phyloP scores from a whole-genome alignment of 108 stramenopile species.

The Skeletonema menzelii region DNA sequence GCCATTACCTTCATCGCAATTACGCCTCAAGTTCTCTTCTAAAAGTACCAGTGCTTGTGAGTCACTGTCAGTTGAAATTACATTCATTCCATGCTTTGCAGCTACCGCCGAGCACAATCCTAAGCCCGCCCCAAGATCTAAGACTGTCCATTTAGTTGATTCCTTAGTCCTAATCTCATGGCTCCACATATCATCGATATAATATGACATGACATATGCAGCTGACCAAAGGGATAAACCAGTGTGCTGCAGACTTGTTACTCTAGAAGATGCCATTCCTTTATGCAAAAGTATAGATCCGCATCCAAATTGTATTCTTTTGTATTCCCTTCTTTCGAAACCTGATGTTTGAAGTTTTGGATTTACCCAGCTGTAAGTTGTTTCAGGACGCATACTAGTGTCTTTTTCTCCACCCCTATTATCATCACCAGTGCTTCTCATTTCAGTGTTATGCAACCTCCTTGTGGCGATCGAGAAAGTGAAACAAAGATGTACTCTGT shows the following conservation, averaged over 20 bases:
- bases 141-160: slow-evolving; percentile 1
- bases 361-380: not conserved
- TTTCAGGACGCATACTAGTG: not conserved
- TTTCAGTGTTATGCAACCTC: not conserved
- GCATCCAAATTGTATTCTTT: slow-evolving; percentile 12
- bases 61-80: slow-evolving; percentile 16
- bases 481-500: not conserved
- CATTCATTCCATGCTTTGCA: slow-evolving; percentile 19
- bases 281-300: slow-evolving; percentile 6
- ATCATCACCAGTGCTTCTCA: not conserved
- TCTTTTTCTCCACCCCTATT: not conserved
- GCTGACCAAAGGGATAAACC: slow-evolving; percentile 23
- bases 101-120: slow-evolving; percentile 14
- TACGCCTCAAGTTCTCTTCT: slow-evolving; percentile 11
- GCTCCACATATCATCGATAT: slow-evolving; percentile 15
- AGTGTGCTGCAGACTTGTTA: not conserved
- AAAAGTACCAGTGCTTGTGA: slow-evolving; percentile 1
- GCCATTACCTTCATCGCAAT: not conserved
- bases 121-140: slow-evolving; percentile 26
- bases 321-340: not conserved
- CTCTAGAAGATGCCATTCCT: not conserved
- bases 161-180: not conserved
- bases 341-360: not conserved
- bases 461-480: not conserved
- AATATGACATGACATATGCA: slow-evolving; percentile 17